Evolutionary conservation across 768 basidiomycete genomes (phyloP).

Genomic region (Candolleomyces eurysporus): DNA sequence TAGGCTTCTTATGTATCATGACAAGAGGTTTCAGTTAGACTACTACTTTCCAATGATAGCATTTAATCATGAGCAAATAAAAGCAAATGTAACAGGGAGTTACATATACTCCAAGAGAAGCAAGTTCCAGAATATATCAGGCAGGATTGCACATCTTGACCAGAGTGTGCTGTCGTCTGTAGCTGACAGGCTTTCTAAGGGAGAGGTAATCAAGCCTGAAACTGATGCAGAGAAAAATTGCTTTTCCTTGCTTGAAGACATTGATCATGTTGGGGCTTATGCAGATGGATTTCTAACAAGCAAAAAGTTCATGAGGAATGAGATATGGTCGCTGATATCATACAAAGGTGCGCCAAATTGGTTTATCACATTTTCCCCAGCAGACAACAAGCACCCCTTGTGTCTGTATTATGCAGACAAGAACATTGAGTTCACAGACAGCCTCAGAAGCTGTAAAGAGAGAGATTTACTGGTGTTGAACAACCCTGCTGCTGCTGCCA

Average conservation of each 20-base stretch:
- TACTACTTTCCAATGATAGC: conserved; percentile 33
- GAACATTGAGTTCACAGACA: conserved; percentile 17
- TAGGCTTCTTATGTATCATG: conserved; percentile 25
- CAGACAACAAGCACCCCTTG: conserved; percentile 28
- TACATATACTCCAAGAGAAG: conserved; percentile 24
- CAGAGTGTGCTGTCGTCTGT: conserved; percentile 17
- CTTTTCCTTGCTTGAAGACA: too few species aligned
- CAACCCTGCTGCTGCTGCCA: background rate
- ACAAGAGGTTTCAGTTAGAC: conserved; percentile 38
- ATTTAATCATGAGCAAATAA: conserved; percentile 41
- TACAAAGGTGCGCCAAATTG: conserved; percentile 27
- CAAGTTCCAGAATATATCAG: conserved; percentile 23
- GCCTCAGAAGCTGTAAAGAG: conserved; percentile 7
- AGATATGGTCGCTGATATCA: conserved; percentile 28
- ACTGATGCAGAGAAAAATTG: conserved; percentile 32
- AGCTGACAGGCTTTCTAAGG: conserved; percentile 17
- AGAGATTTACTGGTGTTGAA: background rate
- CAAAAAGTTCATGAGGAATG: conserved; percentile 28
- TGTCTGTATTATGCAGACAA: conserved; percentile 30
- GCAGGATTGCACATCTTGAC: conserved; percentile 20
- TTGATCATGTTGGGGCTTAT: conserved; percentile 32
- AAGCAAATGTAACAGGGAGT: conserved; percentile 20
- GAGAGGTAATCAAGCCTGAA: conserved; percentile 21
- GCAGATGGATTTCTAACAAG: conserved; percentile 24
- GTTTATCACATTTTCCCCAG: too few species aligned